Base-by-base conservation (phyloP, 768 basidiomycete genomes). In the Lentinula sp. region DNA sequence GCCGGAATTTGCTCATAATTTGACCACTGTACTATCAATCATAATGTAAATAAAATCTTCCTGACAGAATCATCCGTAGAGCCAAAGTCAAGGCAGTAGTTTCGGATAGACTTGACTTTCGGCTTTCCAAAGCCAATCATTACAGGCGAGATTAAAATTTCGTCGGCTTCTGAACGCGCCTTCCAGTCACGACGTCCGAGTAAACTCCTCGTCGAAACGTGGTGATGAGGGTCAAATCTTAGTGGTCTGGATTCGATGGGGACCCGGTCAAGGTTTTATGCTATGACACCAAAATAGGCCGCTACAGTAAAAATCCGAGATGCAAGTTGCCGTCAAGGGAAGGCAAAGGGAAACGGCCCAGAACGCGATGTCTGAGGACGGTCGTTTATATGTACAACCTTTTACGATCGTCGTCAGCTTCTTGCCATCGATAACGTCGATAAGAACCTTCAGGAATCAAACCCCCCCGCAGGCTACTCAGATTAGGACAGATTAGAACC, bases 221-320 rank as follows among this genome's bases (percentile, higher is more conserved):
- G 55, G 18, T 56, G 39, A 56, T 56, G 55, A 56, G 55, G 55
- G 55, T 56, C 13, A 13, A 51, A 51, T 51, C 50, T 51, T 51
- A 48, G 20, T 20, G 46, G 20, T 35, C 35, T 52, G 50, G 28
- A 52, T 35, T 36, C 28, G 35, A n/a, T 46, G 16, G 45, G 45
- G n/a, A 20, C 18, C 46, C 9, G 18, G 18, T 23, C 45, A 48
- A n/a, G 18, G 7, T 23, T 48, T n/a, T 20, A 20, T 48, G 20
- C 46, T 48, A 48, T 48, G 42, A 7, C 42, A 43, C 13, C 42
- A 7, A 15, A 43, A n/a, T 43, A n/a, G 42, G 6, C 42, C 37
- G 13, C 37, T 39, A 1, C 37, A 5, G 37, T 9, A 39, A 43
- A 16, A 43, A 43, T 43, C n/a, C 28, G 16, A 43, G n/a, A 43